A percentile compares a stretch with the other conserved stretches of the same genome.
Evolutionary conservation across 2,329 filamentous ascomycete species (phyloP).

Genomic region (Rutstroemia sp.): DNA sequence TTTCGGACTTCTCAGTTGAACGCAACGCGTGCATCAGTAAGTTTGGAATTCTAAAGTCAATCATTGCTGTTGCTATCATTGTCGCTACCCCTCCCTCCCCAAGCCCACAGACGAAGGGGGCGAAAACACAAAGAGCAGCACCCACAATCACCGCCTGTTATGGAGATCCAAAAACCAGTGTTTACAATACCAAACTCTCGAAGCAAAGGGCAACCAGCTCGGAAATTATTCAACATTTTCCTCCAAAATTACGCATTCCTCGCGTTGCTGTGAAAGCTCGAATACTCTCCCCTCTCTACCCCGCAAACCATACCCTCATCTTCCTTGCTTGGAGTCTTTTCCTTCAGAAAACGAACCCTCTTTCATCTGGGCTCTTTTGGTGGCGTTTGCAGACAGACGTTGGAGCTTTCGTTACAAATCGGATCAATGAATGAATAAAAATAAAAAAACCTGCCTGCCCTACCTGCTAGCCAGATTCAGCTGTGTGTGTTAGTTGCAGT

Average conservation of each 20-base stretch:
- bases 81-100: neutral
- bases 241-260: constrained; percentile 28
- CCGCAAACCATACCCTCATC: neutral
- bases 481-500: neutral
- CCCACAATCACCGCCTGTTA: neutral
- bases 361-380: constrained; percentile 4
- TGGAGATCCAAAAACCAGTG: neutral
- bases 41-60: neutral
- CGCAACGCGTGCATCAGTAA: neutral
- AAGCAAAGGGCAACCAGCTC: neutral
- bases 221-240: constrained; percentile 18
- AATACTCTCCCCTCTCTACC: too few relatives aligned
- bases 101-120: neutral
- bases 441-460: constrained; percentile 17
- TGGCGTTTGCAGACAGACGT: constrained; percentile 12
- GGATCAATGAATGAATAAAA: constrained; percentile 10
- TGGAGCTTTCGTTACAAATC: constrained; percentile 4
- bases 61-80: neutral
- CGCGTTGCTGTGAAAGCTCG: constrained; percentile 11
- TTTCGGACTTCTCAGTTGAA: neutral
- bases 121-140: neutral
- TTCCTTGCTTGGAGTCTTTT: constrained; percentile 18
- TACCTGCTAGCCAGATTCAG: constrained; percentile 15
- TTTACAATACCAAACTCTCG: neutral
- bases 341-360: constrained; percentile 11